phyloP scores from a whole-genome alignment of 2,329 filamentous ascomycete genomes.

The Neocatenulostroma microsporum region DNA sequence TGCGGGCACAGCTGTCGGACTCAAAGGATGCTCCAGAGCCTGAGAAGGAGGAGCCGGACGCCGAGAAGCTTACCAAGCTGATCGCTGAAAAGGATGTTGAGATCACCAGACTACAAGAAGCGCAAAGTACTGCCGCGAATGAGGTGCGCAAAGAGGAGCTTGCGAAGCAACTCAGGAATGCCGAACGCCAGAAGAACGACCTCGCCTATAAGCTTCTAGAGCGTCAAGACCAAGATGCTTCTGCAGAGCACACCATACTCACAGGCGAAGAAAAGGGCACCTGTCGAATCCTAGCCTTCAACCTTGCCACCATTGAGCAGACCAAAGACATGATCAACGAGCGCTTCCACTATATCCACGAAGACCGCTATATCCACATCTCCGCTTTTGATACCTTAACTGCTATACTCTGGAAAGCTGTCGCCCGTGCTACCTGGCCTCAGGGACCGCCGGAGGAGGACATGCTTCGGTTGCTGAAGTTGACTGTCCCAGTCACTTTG shows the following conservation, averaged over 20 bases:
- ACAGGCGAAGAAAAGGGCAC: neutral
- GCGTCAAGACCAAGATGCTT: too few relatives aligned
- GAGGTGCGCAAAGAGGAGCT: too few relatives aligned
- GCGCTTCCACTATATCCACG: slow-evolving; percentile 6
- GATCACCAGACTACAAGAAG: too few relatives aligned
- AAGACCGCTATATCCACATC: slow-evolving; percentile 5
- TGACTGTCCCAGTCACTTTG: slow-evolving; percentile 11
- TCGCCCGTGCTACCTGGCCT: slow-evolving; percentile 9
- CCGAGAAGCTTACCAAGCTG: too few relatives aligned
- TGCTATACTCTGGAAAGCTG: slow-evolving; percentile 17
- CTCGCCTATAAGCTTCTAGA: too few relatives aligned
- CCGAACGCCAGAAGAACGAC: too few relatives aligned
- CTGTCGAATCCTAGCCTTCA: slow-evolving; percentile 14
- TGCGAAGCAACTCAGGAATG: too few relatives aligned
- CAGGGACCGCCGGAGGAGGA: slow-evolving; percentile 1
- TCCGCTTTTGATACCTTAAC: slow-evolving; percentile 13
- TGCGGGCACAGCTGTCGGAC: too few relatives aligned
- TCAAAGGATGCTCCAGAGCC: too few relatives aligned
- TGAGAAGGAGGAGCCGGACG: too few relatives aligned
- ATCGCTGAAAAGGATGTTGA: too few relatives aligned
- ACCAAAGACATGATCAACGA: slow-evolving; percentile 13
- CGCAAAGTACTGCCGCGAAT: too few relatives aligned
- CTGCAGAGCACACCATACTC: neutral
- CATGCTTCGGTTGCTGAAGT: slow-evolving; percentile 1
- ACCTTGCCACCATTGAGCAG: slow-evolving; percentile 9